These are phyloP conservation scores for Cercospora nicotianae DNA, from an alignment of 2,329 filamentous ascomycete genomes.

Conservation along the genomic window DNA sequence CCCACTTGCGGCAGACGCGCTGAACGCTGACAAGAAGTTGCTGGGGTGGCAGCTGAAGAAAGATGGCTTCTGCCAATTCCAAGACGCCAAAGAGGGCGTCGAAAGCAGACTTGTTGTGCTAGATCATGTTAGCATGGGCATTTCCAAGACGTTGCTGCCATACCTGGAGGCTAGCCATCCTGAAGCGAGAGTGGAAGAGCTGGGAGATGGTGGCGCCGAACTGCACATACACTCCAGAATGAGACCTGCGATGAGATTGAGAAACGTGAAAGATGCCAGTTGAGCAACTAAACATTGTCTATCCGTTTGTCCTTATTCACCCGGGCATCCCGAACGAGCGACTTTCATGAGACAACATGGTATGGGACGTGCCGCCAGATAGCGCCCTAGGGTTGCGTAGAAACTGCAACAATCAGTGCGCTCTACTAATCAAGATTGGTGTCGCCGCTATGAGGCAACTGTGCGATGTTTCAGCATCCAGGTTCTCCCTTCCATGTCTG, in stretches of 20 bases:
- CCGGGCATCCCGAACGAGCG: background rate
- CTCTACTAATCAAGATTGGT: background rate
- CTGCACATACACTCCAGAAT: background rate
- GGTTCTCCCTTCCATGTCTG: background rate
- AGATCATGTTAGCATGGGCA: background rate
- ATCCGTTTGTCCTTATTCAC: background rate
- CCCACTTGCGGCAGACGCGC: conserved; percentile 18
- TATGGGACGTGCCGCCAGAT: background rate
- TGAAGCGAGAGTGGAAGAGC: background rate
- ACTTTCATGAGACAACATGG: background rate
- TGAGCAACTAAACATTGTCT: background rate
- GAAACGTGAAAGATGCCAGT: background rate
- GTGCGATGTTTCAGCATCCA: background rate
- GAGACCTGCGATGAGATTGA: background rate
- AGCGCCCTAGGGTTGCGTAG: background rate
- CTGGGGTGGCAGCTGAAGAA: conserved; percentile 18
- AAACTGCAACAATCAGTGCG: background rate
- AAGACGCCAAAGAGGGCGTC: conserved; percentile 20
- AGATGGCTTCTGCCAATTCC: conserved; percentile 36
- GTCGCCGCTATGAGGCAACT: background rate
- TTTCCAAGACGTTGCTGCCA: background rate
- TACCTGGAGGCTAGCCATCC: background rate
- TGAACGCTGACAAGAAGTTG: conserved; percentile 18
- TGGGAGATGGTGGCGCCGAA: background rate
- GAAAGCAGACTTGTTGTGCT: background rate